Evolutionary conservation across 352 stramenopile genomes (phyloP), one percentile per base, ranked within the genome.

Genomic region (Saprolegnia diclina): DNA sequence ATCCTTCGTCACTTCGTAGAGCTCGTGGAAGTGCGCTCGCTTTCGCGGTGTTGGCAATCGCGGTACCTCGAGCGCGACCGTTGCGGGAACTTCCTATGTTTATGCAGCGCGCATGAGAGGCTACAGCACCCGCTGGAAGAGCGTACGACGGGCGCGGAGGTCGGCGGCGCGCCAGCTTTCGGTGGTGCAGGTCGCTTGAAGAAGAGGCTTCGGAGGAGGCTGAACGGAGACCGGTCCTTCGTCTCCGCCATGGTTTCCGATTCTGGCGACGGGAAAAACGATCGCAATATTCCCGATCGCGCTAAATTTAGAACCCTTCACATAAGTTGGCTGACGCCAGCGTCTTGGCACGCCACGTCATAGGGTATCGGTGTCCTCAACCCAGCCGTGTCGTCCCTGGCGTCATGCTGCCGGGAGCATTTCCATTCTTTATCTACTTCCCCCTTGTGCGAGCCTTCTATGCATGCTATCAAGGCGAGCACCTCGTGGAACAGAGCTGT

Each of bases 1-100:
- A 70, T 94, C 82, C 37, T 81, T 74, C 22, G 81, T 86, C 72
- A 94, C 90, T 37, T 81, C 75, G 62, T 92, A 94, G 69, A 88
- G 80, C 54, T 91, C 82, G 56, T 92, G 81, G 59, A 94, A 94
- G 45, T 88, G 38, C 26, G 21, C 16, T 16, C 35, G 24, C 35
- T 59, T 59, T 40, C 24, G 24, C 2, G 52, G 52, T 42, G 35
- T 59, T 59, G 24, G 9, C 35, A 59, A 24, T 26, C 35, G 24
- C 19, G 52, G 52, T 14, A 59, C 35, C 16, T 4, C 52, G 2
- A 59, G 19, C 16, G 52, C 13, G 11, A 59, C 52, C 13, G 52
- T n/a, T 4, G 19, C 52, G 13, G 52, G 35, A 16, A 40, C 52
- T 24, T 59, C 52, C 52, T 59, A 59, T 16, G 11, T 4, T 7